Conservation (phyloP, 2,329 filamentous ascomycete species). For the Conoideocrella luteorostrata region DNA sequence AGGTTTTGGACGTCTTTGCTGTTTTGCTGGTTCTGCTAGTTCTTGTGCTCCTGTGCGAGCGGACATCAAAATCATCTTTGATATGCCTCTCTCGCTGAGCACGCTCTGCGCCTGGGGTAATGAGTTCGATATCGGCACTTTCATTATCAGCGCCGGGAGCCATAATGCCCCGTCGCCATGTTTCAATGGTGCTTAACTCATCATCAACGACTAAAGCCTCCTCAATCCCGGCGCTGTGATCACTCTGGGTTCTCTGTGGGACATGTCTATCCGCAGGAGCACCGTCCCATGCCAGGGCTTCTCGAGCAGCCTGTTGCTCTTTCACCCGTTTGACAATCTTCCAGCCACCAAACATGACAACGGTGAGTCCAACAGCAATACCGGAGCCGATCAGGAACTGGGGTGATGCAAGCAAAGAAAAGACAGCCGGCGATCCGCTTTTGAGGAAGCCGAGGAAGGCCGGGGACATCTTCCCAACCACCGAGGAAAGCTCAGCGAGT, state of each 20-base stretch:
- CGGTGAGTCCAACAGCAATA: constrained; percentile 83
- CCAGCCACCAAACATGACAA: constrained; percentile 93
- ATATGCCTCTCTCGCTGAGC: constrained; percentile 30
- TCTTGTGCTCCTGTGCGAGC: constrained; percentile 27
- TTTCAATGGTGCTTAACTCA: constrained; percentile 52
- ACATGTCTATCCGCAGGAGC: constrained; percentile 18
- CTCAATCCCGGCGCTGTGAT: constrained; percentile 33
- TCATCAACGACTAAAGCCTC: constrained; percentile 53
- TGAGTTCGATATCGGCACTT: constrained; percentile 48
- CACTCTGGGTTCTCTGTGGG: constrained; percentile 21
- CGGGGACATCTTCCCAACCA: constrained; percentile 79
- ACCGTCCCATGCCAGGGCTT: constrained; percentile 22
- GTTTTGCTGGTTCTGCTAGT: constrained; percentile 21
- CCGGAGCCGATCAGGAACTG: constrained; percentile 93
- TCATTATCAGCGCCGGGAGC: constrained; percentile 37
- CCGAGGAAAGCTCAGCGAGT: constrained; percentile 79
- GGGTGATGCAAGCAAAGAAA: constrained; percentile 78
- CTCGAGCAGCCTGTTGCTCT: constrained; percentile 29
- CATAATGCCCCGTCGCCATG: constrained; percentile 51
- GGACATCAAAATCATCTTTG: constrained; percentile 34
- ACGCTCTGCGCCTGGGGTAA: constrained; percentile 48
- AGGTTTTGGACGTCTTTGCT: constrained; percentile 20
- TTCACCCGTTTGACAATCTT: constrained; percentile 90
- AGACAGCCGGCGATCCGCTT: constrained; percentile 74
- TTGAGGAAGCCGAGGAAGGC: constrained; percentile 71